These are phyloP conservation scores for Penicillium frequentans DNA, from an alignment of 2,329 filamentous ascomycete genomes.

Conservation along the genomic window DNA sequence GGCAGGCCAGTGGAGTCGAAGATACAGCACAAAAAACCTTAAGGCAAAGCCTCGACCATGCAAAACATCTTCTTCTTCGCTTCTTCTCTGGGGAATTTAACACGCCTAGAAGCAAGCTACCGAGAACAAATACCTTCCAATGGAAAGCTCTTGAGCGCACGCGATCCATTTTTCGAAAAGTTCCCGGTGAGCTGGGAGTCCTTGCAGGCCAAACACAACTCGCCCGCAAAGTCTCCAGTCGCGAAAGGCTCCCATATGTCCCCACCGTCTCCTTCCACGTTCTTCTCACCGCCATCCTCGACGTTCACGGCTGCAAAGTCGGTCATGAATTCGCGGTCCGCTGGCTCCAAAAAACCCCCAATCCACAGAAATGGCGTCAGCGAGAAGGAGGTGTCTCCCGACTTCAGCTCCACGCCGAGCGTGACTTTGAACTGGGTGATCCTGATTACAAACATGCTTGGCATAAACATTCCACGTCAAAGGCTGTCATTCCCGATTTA, in stretches of 20 bases:
- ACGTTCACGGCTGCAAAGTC: conserved; percentile 47
- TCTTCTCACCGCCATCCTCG: conserved; percentile 56
- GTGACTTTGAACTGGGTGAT: conserved; percentile 9
- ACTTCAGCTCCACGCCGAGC: conserved; percentile 5
- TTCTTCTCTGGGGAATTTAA: conserved; percentile 39
- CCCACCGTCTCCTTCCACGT: conserved; percentile 50
- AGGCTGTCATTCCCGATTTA: conserved; percentile 33
- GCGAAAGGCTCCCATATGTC: conserved; percentile 27
- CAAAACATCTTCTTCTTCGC: conserved; percentile 33
- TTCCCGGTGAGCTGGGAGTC: conserved; percentile 33
- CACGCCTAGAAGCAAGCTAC: conserved; percentile 15
- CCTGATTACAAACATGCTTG: conserved; percentile 28
- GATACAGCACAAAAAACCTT: conserved; percentile 15
- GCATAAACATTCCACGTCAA: conserved; percentile 25
- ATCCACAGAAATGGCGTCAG: conserved; percentile 12
- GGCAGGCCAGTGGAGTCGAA: conserved; percentile 1
- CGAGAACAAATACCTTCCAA: conserved; percentile 25
- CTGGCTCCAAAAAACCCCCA: conserved; percentile 41
- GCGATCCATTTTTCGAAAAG: conserved; percentile 30
- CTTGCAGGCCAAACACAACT: conserved; percentile 23
- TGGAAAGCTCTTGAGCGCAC: conserved; percentile 30
- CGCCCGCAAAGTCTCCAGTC: conserved; percentile 10
- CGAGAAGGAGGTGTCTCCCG: conserved; percentile 30
- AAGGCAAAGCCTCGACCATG: conserved; percentile 22
- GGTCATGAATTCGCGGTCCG: conserved; percentile 51